Evolutionary conservation across 2,329 filamentous ascomycete genomes (phyloP).

Genomic region (Colletotrichum navitas): DNA sequence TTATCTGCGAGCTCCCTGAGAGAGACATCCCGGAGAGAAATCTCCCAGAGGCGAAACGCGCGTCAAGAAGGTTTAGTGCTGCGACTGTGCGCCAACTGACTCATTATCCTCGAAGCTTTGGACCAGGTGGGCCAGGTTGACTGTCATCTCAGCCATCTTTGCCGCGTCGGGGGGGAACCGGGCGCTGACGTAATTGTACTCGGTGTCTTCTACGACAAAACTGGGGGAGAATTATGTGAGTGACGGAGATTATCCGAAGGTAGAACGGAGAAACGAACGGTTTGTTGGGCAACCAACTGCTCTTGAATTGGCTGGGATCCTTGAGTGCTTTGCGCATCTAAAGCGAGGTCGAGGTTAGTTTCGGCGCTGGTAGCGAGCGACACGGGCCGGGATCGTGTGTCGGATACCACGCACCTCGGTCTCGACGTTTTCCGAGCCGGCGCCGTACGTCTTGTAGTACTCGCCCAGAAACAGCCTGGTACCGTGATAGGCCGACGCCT

Average conservation of each 20-base stretch:
- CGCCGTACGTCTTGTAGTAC: constrained; percentile 69
- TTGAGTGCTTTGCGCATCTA: constrained; percentile 60
- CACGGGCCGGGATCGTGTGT: background rate
- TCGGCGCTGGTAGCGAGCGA: background rate
- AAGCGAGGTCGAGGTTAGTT: background rate
- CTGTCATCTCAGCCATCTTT: constrained; percentile 56
- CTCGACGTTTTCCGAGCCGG: constrained; percentile 63
- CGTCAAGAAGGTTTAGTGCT: background rate
- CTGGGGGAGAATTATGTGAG: constrained; percentile 45
- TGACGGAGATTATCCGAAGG: background rate
- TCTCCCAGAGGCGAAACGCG: background rate
- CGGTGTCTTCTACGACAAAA: constrained; percentile 62
- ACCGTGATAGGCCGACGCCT: constrained; percentile 62
- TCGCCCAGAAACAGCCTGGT: constrained; percentile 64
- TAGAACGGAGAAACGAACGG: constrained; percentile 12
- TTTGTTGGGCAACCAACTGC: constrained; percentile 49
- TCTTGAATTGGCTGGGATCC: constrained; percentile 59
- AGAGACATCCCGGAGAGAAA: too few relatives aligned
- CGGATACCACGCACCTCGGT: constrained; percentile 54
- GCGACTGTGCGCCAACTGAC: background rate
- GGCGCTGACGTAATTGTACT: constrained; percentile 63
- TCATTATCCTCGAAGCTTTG: constrained; percentile 22
- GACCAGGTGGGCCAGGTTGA: constrained; percentile 52
- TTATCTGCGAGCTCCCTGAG: too few relatives aligned
- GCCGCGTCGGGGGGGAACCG: constrained; percentile 60